Base-by-base conservation (phyloP, 805 yeast genomes). In the Saturnispora mendoncae region DNA sequence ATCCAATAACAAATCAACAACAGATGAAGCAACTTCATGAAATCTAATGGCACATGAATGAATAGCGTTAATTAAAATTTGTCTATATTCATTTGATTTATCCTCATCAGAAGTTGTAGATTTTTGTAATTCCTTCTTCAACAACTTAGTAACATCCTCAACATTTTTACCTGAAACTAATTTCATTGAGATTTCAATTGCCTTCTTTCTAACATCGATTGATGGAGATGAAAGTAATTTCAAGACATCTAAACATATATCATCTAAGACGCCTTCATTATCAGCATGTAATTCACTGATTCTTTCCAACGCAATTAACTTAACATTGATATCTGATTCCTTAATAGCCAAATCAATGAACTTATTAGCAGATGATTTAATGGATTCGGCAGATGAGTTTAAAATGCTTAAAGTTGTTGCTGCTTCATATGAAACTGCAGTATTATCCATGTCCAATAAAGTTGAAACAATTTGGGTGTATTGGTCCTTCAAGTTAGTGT, bases 281-380 rank as follows among this genome's bases (percentile, higher is more conserved):
- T 71, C 72, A 47, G 67, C 66, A 55, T 84, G 81, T 40, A 92
- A 74, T 41, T 81, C 86, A 52, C 74, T 75, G 46, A 92, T 79
- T 61, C 94, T 77, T 57, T 86, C 92, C 56, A 92, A 71, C 17
- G 94, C 92, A 55, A 90, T 88, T 50, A 92, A 73, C 64, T 94
- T 94, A 53, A 90, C 88, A 56, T 88, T 92, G 66, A 84, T 88
- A 62, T 92, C 97, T n/a, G 95, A 72, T 58, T 87, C 97, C 57
- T 82, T 84, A 51, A 80, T 79, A 26, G 96, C 94, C 52, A 92
- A 71, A 44, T 85, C 95, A 46, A 90, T 78, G 55, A 86, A 82
- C 60, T 86, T 86, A 42, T 78, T 63, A 30, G 95, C 97, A 13
- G 95, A 92, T 47, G 79, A 74, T 41, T 78, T 67, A 42, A 90